Conservation (phyloP, 441 rosid genomes). For the Syzygium syzygioides region DNA sequence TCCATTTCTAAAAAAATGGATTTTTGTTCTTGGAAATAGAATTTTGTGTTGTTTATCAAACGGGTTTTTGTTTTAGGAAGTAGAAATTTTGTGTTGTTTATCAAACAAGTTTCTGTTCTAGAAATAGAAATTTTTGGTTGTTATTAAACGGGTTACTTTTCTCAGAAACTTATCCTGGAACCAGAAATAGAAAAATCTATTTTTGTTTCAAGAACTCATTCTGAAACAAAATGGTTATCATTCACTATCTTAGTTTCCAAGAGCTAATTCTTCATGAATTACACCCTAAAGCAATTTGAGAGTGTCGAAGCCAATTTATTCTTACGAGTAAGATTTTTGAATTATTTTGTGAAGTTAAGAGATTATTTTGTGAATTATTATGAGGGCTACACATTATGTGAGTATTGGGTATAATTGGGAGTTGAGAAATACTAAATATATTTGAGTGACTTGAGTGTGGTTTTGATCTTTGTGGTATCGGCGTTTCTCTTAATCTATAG, state of each 20-base stretch:
- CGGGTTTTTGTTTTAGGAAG: too few relatives aligned
- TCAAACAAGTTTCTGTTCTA: too few relatives aligned
- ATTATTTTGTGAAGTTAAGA: neutral
- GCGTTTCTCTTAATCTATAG: neutral
- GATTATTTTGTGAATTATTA: neutral
- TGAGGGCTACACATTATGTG: neutral
- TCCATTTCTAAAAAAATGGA: too few relatives aligned
- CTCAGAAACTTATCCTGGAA: too few relatives aligned
- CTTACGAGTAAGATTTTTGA: neutral
- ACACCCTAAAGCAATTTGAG: neutral
- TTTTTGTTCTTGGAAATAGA: too few relatives aligned
- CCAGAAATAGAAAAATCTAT: too few relatives aligned
- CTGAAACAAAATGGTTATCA: too few relatives aligned
- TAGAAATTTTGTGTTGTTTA: too few relatives aligned
- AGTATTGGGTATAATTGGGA: neutral
- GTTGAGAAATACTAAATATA: rapidly evolving
- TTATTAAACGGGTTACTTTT: too few relatives aligned
- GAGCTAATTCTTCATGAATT: neutral
- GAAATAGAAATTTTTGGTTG: too few relatives aligned
- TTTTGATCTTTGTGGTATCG: neutral
- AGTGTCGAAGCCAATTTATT: neutral
- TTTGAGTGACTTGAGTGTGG: neutral
- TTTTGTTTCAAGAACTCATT: too few relatives aligned
- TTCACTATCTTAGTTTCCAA: neutral
- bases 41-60: too few relatives aligned